These are phyloP conservation scores for Penicillium samsonianum DNA, from an alignment of 495 filamentous ascomycete species.

Conservation along the genomic window DNA sequence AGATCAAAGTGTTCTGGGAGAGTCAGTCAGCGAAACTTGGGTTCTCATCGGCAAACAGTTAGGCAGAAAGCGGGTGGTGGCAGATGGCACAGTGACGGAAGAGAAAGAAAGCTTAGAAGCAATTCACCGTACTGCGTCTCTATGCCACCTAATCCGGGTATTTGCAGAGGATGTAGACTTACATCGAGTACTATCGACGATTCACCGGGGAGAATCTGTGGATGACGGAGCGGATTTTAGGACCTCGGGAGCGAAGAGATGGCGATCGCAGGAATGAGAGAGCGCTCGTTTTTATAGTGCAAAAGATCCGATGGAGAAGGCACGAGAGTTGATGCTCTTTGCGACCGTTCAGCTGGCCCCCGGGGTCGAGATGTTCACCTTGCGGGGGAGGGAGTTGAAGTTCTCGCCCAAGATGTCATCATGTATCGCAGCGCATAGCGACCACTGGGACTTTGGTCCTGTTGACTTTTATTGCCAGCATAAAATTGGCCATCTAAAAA, in stretches of 20 bases:
- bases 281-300: not conserved
- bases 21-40: conserved; percentile 8
- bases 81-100: conserved; percentile 2
- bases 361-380: not conserved
- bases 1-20: not conserved
- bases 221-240: not conserved
- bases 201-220: not conserved
- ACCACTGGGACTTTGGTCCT: not conserved
- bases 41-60: conserved; percentile 3
- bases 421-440: not conserved
- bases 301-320: not conserved
- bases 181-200: conserved; percentile 1
- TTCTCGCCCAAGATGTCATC: conserved; percentile 13
- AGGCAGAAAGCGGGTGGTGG: conserved; percentile 8
- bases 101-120: conserved; percentile 2
- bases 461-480: not conserved
- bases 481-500: not conserved
- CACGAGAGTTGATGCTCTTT: not conserved
- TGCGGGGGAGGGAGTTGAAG: conserved; percentile 14
- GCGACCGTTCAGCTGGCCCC: not conserved
- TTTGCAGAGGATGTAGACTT: not conserved
- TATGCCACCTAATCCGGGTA: not conserved
- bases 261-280: not conserved
- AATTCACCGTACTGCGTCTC: not conserved
- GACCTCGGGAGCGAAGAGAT: not conserved